Evolutionary conservation across 176 grass and related monocot genomes (phyloP).

Genomic region (Phyllostachys edulis): DNA sequence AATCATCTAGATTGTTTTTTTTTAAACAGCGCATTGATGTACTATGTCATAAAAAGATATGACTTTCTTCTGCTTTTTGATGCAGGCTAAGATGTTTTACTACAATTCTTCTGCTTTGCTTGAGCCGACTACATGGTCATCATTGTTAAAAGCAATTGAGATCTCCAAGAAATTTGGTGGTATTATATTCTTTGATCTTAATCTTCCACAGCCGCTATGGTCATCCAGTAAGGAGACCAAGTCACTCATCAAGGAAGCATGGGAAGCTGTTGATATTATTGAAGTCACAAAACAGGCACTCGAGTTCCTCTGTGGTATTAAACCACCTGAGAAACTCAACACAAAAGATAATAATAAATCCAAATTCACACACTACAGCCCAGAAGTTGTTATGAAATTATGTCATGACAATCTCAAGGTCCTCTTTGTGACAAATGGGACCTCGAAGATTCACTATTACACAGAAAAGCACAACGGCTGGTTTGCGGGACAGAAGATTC

Average conservation of each 20-base stretch:
- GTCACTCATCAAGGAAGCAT: constrained; percentile 61
- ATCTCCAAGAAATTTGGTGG: constrained; percentile 65
- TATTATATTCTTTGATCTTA: constrained; percentile 74
- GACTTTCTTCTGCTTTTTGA: constrained; percentile 28
- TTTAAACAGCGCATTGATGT: not conserved
- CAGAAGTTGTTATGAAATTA: constrained; percentile 58
- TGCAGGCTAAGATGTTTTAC: constrained; percentile 96
- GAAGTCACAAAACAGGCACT: constrained; percentile 43
- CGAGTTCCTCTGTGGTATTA: constrained; percentile 65
- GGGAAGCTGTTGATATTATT: constrained; percentile 68
- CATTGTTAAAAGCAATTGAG: constrained; percentile 60
- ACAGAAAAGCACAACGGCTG: no score
- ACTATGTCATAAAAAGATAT: not conserved
- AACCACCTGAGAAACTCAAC: constrained; percentile 47
- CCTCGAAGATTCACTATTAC: no score
- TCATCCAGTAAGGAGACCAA: constrained; percentile 59
- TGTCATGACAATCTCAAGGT: constrained; percentile 75
- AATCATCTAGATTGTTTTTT: not conserved
- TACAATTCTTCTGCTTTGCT: constrained; percentile 79
- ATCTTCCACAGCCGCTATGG: constrained; percentile 80
- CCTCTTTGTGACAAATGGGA: constrained; percentile 20
- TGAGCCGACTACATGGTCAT: constrained; percentile 42
- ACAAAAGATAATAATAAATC: constrained; percentile 34
- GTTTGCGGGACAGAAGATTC: no score
- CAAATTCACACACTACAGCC: constrained; percentile 65